Evolutionary conservation across 805 yeast species (phyloP).

Genomic region (Kuraishia ogatae): DNA sequence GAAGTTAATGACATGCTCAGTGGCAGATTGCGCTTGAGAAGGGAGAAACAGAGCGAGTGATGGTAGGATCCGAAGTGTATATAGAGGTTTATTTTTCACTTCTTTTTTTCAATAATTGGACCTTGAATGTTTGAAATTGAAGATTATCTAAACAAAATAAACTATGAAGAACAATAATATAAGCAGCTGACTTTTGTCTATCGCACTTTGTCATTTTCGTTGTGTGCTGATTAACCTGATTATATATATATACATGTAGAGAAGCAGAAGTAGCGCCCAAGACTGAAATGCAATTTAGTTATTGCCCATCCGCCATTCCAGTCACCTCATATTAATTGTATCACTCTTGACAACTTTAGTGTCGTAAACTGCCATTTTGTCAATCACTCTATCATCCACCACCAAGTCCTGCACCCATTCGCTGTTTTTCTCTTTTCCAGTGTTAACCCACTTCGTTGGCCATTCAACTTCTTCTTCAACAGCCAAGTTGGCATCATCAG

Average conservation of each 20-base stretch:
- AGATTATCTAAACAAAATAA: neutral
- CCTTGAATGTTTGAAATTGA: neutral
- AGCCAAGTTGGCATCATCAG: slow-evolving; percentile 32
- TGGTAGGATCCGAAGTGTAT: neutral
- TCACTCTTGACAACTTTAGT: neutral
- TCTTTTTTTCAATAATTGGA: too few species aligned
- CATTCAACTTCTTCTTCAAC: slow-evolving; percentile 72
- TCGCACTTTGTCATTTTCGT: neutral
- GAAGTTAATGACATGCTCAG: slow-evolving; percentile 61
- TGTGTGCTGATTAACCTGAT: neutral
- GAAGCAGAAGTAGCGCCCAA: too few species aligned
- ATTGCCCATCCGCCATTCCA: too few species aligned
- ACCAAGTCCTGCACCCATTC: slow-evolving; percentile 82
- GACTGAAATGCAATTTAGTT: too few species aligned
- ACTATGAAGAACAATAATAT: too few species aligned
- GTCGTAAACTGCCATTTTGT: slow-evolving; percentile 40
- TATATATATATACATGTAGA: too few species aligned
- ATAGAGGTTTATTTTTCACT: too few species aligned
- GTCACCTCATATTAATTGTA: too few species aligned
- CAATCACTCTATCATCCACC: slow-evolving; percentile 59
- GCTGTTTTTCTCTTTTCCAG: slow-evolving; percentile 63
- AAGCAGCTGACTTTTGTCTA: too few species aligned
- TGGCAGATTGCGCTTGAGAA: slow-evolving; percentile 53
- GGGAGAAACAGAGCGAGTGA: slow-evolving; percentile 12
- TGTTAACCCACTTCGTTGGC: slow-evolving; percentile 79